Evolutionary conservation across 441 rosid species (phyloP).

Genomic region (Mallotus repandus): DNA sequence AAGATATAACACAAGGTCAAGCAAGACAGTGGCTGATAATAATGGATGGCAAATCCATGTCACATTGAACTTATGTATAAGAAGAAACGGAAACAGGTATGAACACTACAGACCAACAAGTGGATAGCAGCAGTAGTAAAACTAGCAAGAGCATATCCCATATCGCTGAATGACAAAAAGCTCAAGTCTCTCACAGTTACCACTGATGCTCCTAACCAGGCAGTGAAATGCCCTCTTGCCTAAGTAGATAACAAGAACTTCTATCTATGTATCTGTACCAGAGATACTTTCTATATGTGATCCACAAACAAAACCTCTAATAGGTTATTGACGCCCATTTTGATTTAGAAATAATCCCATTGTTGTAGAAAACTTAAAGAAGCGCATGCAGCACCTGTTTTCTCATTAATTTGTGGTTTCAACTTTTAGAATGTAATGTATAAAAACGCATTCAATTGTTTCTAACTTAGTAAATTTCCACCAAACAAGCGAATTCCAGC

Average conservation of each 20-base stretch:
- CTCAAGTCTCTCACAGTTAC: not conserved
- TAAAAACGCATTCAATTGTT: not conserved
- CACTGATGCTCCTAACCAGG: too few species aligned
- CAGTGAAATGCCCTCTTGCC: not conserved
- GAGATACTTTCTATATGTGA: not conserved
- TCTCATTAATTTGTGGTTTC: not conserved
- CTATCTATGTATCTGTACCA: not conserved
- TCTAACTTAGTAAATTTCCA: not conserved
- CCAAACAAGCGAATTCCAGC: not conserved
- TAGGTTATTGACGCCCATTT: not conserved
- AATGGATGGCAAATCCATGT: not conserved
- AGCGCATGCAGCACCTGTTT: not conserved
- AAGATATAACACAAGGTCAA: conserved; percentile 6
- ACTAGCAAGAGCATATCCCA: not conserved
- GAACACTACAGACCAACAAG: not conserved
- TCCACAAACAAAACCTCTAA: not conserved
- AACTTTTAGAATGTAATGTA: not conserved
- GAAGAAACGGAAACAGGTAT: not conserved
- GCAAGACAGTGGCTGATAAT: not conserved
- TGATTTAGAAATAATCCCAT: not conserved
- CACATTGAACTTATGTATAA: too few species aligned
- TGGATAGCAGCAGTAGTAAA: not conserved
- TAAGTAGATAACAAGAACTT: not conserved
- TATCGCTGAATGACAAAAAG: not conserved
- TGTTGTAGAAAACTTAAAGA: not conserved